Evolutionary conservation across 2,329 filamentous ascomycete genomes (phyloP), one percentile per base, ranked within the genome.

Genomic region (Fusarium secorum): DNA sequence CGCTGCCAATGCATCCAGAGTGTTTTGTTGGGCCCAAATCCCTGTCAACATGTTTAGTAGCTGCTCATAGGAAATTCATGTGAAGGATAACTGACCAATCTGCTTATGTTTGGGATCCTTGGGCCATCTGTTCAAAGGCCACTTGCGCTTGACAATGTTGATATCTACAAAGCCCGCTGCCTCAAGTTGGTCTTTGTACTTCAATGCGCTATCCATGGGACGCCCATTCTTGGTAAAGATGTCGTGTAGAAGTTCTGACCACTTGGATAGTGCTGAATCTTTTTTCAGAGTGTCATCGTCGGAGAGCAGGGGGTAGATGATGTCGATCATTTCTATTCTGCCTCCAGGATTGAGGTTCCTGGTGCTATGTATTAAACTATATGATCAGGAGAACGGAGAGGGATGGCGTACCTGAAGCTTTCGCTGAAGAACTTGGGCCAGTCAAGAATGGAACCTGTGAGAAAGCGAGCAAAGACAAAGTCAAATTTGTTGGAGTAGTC

Each of bases 21-120:
- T 38, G 9, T 58, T 58, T 5, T 52, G 55, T 1, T 58, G 33
- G 2, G 54, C 44, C 55, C 55, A 52, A 13, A 5, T 41, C 17
- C 38, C 38, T 55, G 8, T 10, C 3, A 9, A 24, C 0, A n/a
- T 11, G 7, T 2, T 54, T 1, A 54, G 51, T 24, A 39, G 13
- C 20, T 39, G n/a, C 8, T 39, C 20, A 22, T 10, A 15, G 3
- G 8, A 2, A 22, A 1, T 4, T 39, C 1, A n/a, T 6, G 6
- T 15, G 1, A 0, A 13, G 14, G n/a, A 5, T 15, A 10, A 22
- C 26, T 30, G 0, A 67, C 69, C 69, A 6, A 72, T 69, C 32
- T 72, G 69, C 7, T 72, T 72, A n/a, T 70, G 54, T 17, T 55
- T 70, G n/a, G 48, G 48, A 35, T 69, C 65, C n/a, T 66, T 62